Conservation (phyloP, 1,284 basidiomycete species). For the Cystobasidium slooffiae region DNA sequence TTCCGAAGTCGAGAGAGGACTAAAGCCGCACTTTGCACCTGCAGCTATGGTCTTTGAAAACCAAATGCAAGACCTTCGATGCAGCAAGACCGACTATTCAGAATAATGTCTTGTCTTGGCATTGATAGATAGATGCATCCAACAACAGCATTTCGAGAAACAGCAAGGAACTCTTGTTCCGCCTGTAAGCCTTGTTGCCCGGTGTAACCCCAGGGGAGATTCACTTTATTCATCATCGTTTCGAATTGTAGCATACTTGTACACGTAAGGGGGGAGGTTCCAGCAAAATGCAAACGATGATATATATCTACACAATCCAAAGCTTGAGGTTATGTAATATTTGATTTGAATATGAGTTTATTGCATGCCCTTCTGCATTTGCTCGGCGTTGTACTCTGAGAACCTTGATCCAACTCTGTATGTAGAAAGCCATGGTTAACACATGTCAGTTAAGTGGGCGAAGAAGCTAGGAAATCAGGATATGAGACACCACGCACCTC, state of each 20-base stretch:
- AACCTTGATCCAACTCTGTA: slow-evolving; percentile 49
- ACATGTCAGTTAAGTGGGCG: neutral
- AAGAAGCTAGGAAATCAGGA: neutral
- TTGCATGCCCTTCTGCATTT: slow-evolving; percentile 47
- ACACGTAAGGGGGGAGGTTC: slow-evolving; percentile 3
- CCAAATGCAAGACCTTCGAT: slow-evolving; percentile 15
- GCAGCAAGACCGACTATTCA: neutral
- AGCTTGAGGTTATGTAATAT: neutral
- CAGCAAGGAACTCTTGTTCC: too few species aligned
- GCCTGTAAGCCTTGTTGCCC: too few species aligned
- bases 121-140: too few species aligned
- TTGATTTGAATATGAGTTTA: neutral
- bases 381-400: slow-evolving; percentile 52
- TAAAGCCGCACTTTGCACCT: neutral
- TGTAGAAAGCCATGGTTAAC: neutral
- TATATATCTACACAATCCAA: neutral
- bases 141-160: too few species aligned
- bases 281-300: neutral
- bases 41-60: slow-evolving; percentile 7
- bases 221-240: neutral
- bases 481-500: slow-evolving; percentile 44
- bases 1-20: neutral
- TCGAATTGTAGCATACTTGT: neutral
- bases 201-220: neutral
- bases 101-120: too few species aligned